A percentile compares a stretch with the other conserved stretches of the same genome.
phyloP scores from a whole-genome alignment of 768 basidiomycete species.

The Lactifluus subvellereus region DNA sequence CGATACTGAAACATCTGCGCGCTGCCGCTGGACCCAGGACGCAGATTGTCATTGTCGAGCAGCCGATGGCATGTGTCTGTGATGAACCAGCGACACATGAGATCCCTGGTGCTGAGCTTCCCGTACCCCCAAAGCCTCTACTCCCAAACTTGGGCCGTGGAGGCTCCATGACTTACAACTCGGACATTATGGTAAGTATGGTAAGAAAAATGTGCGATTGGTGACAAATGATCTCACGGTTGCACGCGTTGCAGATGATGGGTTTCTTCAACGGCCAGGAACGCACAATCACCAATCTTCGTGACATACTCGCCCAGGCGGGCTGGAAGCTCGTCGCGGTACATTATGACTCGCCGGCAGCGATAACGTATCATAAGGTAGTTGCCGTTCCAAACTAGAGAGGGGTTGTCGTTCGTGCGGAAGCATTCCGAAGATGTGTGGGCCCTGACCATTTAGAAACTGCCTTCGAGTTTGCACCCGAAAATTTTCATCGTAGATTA shows the following conservation, averaged over 20 bases:
- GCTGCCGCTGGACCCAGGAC: conserved; percentile 24
- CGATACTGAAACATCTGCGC: conserved; percentile 7
- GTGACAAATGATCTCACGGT: background rate
- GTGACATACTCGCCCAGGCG: conserved; percentile 2
- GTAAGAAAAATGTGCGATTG: conserved; percentile 4
- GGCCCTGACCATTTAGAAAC: no score
- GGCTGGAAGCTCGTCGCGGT: background rate
- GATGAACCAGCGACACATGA: conserved; percentile 14
- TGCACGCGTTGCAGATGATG: conserved; percentile 1
- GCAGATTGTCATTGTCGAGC: conserved; percentile 29
- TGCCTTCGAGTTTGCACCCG: no score
- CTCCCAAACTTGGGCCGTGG: conserved; percentile 26
- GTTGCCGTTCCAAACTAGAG: conserved; percentile 5
- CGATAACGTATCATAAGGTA: background rate
- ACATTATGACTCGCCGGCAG: background rate
- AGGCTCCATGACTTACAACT: conserved; percentile 16
- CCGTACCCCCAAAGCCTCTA: conserved; percentile 24
- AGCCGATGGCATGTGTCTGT: conserved; percentile 26
- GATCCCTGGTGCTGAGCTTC: conserved; percentile 19
- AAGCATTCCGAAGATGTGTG: no score
- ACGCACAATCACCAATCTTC: conserved; percentile 2
- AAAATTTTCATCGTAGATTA: no score
- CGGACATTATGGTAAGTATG: conserved; percentile 24
- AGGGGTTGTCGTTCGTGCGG: background rate
- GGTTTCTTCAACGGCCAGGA: background rate